Evolutionary conservation across 371 early-diverging fungal species (phyloP).

Genomic region (Gilbertella persicaria): DNA sequence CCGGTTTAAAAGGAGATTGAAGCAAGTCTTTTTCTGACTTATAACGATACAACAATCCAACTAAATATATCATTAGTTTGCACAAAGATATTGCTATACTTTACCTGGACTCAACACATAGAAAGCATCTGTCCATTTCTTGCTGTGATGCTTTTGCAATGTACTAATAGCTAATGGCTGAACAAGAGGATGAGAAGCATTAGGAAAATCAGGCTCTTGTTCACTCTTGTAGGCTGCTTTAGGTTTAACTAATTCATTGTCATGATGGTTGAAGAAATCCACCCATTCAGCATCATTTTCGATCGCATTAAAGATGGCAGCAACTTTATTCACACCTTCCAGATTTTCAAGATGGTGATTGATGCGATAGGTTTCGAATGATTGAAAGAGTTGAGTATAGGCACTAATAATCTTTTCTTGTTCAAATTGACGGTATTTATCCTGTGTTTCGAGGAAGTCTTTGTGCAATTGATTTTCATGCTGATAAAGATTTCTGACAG

Average conservation of each 20-base stretch:
- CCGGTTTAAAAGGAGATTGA: constrained; percentile 14
- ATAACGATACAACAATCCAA: constrained; percentile 20
- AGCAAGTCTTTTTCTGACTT: constrained; percentile 11
- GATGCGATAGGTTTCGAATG: constrained; percentile 19
- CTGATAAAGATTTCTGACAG: constrained; percentile 13
- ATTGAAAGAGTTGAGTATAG: constrained; percentile 19
- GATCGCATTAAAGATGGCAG: constrained; percentile 19
- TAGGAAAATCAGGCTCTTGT: constrained; percentile 16
- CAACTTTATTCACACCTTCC: constrained; percentile 23
- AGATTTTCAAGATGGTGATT: constrained; percentile 19
- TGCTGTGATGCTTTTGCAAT: constrained; percentile 14
- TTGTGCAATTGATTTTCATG: constrained; percentile 25
- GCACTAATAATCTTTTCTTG: constrained; percentile 25
- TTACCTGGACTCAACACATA: constrained; percentile 29
- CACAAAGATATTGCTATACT: background rate
- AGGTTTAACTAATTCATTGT: constrained; percentile 19
- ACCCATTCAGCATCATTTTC: constrained; percentile 25
- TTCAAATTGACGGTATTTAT: constrained; percentile 27
- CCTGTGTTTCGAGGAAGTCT: constrained; percentile 16
- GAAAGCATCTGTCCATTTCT: constrained; percentile 19
- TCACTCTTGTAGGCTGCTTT: constrained; percentile 21
- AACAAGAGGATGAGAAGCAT: constrained; percentile 18
- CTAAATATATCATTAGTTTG: constrained; percentile 1
- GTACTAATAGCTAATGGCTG: constrained; percentile 14
- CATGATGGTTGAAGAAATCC: constrained; percentile 22